phyloP scores from a whole-genome alignment of 441 rosid genomes.

The Adansonia madagascariensis region DNA sequence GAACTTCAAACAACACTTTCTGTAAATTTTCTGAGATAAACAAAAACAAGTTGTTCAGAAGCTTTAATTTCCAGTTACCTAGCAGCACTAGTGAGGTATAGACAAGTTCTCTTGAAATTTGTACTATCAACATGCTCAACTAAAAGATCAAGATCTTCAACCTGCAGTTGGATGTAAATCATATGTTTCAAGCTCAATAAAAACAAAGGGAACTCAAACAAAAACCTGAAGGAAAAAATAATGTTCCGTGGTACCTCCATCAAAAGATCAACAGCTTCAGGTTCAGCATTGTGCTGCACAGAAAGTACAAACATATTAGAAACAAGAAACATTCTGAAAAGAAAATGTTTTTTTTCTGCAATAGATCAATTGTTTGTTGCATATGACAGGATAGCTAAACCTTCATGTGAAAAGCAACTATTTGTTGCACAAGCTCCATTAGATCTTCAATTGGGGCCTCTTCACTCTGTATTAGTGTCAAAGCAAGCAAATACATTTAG shows the following conservation, averaged over 20 bases:
- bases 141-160: slow-evolving; percentile 89
- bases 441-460: slow-evolving; percentile 66
- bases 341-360: neutral
- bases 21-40: neutral
- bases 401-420: slow-evolving; percentile 95
- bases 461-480: slow-evolving; percentile 54
- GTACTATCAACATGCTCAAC: slow-evolving; percentile 75
- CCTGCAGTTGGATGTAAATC: slow-evolving; percentile 43
- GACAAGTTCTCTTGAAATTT: slow-evolving; percentile 90
- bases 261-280: slow-evolving; percentile 92
- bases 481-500: slow-evolving; percentile 14
- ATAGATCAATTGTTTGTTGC: neutral
- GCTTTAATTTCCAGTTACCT: slow-evolving; percentile 49
- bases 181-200: slow-evolving; percentile 13
- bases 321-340: neutral
- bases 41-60: neutral
- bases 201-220: neutral
- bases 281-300: slow-evolving; percentile 92
- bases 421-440: slow-evolving; percentile 82
- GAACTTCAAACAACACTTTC: neutral
- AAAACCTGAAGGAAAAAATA: neutral
- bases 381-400: slow-evolving; percentile 36
- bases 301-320: neutral
- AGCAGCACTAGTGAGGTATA: slow-evolving; percentile 85
- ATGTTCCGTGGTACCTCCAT: slow-evolving; percentile 60